phyloP scores from a whole-genome alignment of 2,329 filamentous ascomycete genomes.

The Fusarium duplospermum region DNA sequence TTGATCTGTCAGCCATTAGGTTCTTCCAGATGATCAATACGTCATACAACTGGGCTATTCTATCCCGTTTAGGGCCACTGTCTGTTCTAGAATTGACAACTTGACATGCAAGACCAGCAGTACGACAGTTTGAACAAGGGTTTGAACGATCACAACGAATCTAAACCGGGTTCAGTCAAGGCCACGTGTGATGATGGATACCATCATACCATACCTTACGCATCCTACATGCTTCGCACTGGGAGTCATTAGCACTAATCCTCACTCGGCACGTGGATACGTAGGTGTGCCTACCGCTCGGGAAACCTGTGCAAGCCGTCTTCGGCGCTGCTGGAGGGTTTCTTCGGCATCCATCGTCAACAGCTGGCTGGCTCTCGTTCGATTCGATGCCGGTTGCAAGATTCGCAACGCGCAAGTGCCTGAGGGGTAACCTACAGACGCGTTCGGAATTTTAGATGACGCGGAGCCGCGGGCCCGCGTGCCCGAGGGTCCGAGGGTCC shows the following conservation, averaged over 20 bases:
- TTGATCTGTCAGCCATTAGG: background rate
- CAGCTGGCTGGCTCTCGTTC: background rate
- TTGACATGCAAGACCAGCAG: background rate
- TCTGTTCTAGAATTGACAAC: background rate
- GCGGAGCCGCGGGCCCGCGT: background rate
- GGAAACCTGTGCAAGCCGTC: constrained; percentile 4
- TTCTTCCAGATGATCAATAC: background rate
- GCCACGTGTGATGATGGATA: background rate
- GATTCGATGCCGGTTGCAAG: background rate
- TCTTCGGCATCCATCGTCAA: constrained; percentile 2
- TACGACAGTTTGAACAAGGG: constrained; percentile 1
- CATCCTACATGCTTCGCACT: constrained; percentile 7
- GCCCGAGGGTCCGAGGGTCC: background rate
- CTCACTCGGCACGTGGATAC: background rate
- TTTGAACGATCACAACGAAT: constrained; percentile 7
- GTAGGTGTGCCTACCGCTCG: constrained; percentile 6
- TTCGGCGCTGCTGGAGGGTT: constrained; percentile 10
- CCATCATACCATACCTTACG: constrained; percentile 5
- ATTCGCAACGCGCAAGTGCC: background rate
- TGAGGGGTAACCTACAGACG: background rate
- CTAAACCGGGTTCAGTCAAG: background rate
- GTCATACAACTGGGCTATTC: constrained; percentile 3
- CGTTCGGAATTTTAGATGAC: background rate
- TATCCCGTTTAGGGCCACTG: background rate
- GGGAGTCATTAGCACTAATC: background rate